Conservation (phyloP, 371 early-diverging fungal genomes). For the Apophysomyces trapeziformis region DNA sequence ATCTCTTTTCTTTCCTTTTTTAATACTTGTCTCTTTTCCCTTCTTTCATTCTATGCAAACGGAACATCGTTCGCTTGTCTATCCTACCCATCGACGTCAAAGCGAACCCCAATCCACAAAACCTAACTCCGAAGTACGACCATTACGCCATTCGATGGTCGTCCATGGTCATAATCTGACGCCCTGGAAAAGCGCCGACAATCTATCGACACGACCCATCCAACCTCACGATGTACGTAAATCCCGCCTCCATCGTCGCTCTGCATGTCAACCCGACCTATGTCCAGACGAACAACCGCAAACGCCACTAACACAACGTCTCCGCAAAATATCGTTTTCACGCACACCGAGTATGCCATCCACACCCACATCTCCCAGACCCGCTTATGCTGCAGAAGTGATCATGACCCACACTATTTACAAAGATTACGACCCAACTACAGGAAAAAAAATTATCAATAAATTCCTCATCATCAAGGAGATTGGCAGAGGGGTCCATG, state of each 20-base stretch:
- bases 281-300: constrained; percentile 10
- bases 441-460: constrained; percentile 92
- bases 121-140: constrained; percentile 18
- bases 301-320: constrained; percentile 18
- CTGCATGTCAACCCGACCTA: constrained; percentile 8
- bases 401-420: constrained; percentile 56
- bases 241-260: constrained; percentile 7
- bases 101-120: constrained; percentile 19
- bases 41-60: constrained; percentile 13
- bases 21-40: neutral
- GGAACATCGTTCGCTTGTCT: constrained; percentile 21
- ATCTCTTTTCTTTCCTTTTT: neutral
- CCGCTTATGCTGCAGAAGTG: constrained; percentile 15
- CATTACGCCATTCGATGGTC: constrained; percentile 17
- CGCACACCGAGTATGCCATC: constrained; percentile 15
- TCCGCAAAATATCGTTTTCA: constrained; percentile 28
- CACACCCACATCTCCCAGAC: constrained; percentile 21
- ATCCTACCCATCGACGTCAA: constrained; percentile 20
- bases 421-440: constrained; percentile 78
- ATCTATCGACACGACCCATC: constrained; percentile 18
- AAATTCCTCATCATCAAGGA: constrained; percentile 86
- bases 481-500: constrained; percentile 92
- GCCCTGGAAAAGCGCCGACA: constrained; percentile 37
- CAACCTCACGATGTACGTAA: neutral
- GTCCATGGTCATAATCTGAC: constrained; percentile 19